Percentiles rank a stretch among this genome's conserved stretches.
Conservation (phyloP, 768 basidiomycete genomes). For the Lentinula boryana region DNA sequence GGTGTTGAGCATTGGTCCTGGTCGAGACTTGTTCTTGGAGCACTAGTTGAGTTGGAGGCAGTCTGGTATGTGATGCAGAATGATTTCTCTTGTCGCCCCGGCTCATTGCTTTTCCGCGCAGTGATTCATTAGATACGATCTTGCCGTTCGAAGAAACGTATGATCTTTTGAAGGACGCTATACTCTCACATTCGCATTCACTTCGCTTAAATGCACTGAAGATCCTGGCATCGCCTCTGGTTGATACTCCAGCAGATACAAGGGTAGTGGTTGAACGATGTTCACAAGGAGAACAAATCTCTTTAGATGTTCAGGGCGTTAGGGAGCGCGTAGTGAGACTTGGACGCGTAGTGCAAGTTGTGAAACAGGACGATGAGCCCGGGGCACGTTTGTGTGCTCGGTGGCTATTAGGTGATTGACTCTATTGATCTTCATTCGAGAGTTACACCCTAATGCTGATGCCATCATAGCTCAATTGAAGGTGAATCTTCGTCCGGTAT, state of each 20-base stretch:
- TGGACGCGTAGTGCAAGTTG: slow-evolving; percentile 58
- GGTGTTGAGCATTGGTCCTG: slow-evolving; percentile 49
- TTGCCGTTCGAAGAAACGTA: slow-evolving; percentile 47
- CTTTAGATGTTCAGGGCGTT: slow-evolving; percentile 73
- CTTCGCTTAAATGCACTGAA: slow-evolving; percentile 62
- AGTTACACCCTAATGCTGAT: background rate
- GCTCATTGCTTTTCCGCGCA: slow-evolving; percentile 11
- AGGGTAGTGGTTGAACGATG: slow-evolving; percentile 58
- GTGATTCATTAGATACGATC: slow-evolving; percentile 13
- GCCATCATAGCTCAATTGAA: slow-evolving; percentile 71
- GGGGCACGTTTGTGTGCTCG: slow-evolving; percentile 59
- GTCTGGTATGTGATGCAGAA: slow-evolving; percentile 31
- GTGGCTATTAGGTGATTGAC: slow-evolving; percentile 65
- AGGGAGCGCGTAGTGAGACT: slow-evolving; percentile 82
- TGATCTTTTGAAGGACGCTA: slow-evolving; percentile 38
- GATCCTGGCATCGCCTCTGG: slow-evolving; percentile 49
- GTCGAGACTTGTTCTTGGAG: slow-evolving; percentile 50
- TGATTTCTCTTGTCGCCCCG: background rate
- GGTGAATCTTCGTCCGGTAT: slow-evolving; percentile 87
- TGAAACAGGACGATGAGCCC: slow-evolving; percentile 47
- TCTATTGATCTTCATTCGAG: background rate
- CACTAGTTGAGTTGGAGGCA: slow-evolving; percentile 41
- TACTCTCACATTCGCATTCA: slow-evolving; percentile 68
- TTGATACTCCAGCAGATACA: slow-evolving; percentile 35
- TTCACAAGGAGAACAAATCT: slow-evolving; percentile 74